Base-by-base conservation (phyloP, 345 rosid genomes). In the Nasturtium officinale region DNA sequence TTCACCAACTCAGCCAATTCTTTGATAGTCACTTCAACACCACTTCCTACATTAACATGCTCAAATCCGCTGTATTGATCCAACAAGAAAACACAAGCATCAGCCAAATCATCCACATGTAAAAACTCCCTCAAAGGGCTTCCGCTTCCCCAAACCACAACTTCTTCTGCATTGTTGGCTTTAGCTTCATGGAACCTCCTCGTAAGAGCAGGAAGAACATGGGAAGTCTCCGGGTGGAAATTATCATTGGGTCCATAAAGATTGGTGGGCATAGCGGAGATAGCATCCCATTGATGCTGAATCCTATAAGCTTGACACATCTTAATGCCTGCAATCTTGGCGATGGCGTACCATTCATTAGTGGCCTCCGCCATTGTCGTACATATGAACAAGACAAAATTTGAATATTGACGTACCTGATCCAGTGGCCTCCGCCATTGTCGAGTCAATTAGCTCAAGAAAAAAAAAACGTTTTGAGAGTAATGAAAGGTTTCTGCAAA, bases 91-190 rank as follows among this genome's bases (percentile, higher is more conserved):
- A 90, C 90, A 2, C 87, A 89, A 0, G 92, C 96, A 55, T 95
- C 99, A 0, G 99, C 99, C 74, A 95, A 66, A 82, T 95, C 99
- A 72, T 95, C 99, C 0, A 95, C 99, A 62, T 95, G 99, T 56
- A 95, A 82, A 45, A 95, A 95, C 84, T 95, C 99, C 80, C 98
- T 84, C 80, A 95, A 72, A 0, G 99, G 99, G 33, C 96, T 87
- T 0, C 99, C 99, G 0, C 87, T 86, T 17, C 99, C 99, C 99
- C 99, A 95, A 46, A 95, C 98, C 42, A 95, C 99, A 40, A 95
- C 99, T 77, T 90, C 84, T 1, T 90, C 87, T 0, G 89, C 93
- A 15, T 79, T 66, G n/a, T 73, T 82, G 42, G 79, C 87, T 71
- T 95, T 95, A 3, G 98, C 96, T 70, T 87, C 90, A 16, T 90